Evolutionary conservation across 164 flowering plant genomes (phyloP).

Genomic region (grape (Vitis vinifera)): DNA sequence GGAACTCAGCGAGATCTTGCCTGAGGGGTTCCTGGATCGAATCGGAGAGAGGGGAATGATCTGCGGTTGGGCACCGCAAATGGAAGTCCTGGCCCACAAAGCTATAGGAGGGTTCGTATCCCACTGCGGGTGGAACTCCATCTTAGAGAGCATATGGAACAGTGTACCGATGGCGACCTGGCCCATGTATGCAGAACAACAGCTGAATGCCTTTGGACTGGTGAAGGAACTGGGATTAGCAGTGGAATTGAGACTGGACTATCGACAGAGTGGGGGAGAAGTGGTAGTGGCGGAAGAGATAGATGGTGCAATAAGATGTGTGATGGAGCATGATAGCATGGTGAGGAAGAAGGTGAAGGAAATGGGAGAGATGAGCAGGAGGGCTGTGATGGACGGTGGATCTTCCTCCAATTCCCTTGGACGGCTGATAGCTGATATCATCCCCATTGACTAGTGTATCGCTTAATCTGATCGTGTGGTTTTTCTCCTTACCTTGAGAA

Average conservation of each 20-base stretch:
- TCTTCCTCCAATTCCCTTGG: slow-evolving; percentile 9
- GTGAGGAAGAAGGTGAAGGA: slow-evolving; percentile 25
- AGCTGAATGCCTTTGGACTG: slow-evolving; percentile 22
- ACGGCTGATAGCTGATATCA: neutral
- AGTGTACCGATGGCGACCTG: slow-evolving; percentile 17
- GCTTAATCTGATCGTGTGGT: no score
- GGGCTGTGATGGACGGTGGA: slow-evolving; percentile 23
- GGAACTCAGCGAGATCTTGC: slow-evolving; percentile 6
- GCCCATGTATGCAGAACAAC: slow-evolving; percentile 25
- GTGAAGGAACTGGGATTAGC: slow-evolving; percentile 26
- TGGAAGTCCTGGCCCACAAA: slow-evolving; percentile 6
- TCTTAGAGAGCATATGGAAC: slow-evolving; percentile 22
- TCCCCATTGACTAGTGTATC: no score
- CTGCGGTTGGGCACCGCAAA: slow-evolving; percentile 12
- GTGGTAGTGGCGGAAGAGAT: slow-evolving; percentile 36
- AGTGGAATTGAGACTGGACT: slow-evolving; percentile 18
- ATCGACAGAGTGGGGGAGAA: neutral
- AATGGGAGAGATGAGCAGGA: slow-evolving; percentile 17
- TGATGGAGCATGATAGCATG: slow-evolving; percentile 27
- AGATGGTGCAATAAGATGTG: slow-evolving; percentile 28
- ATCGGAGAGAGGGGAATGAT: slow-evolving; percentile 15
- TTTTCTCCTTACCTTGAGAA: no score
- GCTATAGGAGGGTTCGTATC: slow-evolving; percentile 15
- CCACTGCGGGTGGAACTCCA: slow-evolving; percentile 23
- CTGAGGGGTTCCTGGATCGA: slow-evolving; percentile 21